Percentiles rank a stretch among this genome's conserved stretches.
phyloP scores from a whole-genome alignment of 202 grass and related monocot genomes.

The Dendrocalamus latiflorus region DNA sequence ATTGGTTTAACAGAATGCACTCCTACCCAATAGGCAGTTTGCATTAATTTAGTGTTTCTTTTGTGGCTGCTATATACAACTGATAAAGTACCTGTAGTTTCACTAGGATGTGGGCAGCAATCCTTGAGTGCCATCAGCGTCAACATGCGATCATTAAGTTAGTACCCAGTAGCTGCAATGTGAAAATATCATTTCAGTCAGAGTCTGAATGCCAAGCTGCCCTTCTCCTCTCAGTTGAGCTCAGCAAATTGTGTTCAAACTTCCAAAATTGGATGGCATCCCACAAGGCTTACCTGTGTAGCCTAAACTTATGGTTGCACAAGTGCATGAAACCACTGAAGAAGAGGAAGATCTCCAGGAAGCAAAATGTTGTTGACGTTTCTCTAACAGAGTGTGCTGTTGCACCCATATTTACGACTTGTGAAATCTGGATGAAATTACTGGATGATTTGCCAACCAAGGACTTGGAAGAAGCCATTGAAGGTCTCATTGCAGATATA shows the following conservation, averaged over 20 bases:
- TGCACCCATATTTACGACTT: constrained; percentile 55
- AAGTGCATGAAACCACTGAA: constrained; percentile 55
- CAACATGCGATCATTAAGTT: constrained; percentile 39
- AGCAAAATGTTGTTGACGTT: background rate
- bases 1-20: background rate
- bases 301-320: constrained; percentile 49
- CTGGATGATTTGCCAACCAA: no score
- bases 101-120: constrained; percentile 58
- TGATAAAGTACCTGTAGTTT: constrained; percentile 42
- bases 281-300: constrained; percentile 49
- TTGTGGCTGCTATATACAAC: background rate
- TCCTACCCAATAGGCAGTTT: background rate
- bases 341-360: constrained; percentile 33
- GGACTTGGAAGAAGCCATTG: no score
- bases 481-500: no score
- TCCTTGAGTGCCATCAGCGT: constrained; percentile 45
- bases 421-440: constrained; percentile 44
- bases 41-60: background rate
- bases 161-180: constrained; percentile 25
- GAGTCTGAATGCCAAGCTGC: constrained; percentile 31
- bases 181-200: constrained; percentile 20
- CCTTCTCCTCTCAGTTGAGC: constrained; percentile 25
- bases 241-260: constrained; percentile 45
- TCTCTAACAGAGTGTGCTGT: constrained; percentile 19
- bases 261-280: constrained; percentile 51